phyloP scores from a whole-genome alignment of 805 yeast genomes.

The Zygosaccharomyces kombuchaensis region DNA sequence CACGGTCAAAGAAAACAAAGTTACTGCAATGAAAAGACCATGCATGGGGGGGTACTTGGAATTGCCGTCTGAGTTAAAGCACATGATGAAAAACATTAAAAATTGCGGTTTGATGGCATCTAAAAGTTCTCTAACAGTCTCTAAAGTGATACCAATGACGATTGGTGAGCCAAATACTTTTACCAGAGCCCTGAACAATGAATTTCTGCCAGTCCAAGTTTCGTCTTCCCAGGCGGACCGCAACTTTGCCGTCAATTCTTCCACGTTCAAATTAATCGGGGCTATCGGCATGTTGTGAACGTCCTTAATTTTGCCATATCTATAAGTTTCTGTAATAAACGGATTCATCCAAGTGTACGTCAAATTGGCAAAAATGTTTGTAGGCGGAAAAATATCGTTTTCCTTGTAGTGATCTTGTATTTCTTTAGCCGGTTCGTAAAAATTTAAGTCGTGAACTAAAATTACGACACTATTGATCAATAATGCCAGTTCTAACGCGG shows the following conservation, averaged over 20 bases:
- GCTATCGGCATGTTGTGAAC: constrained; percentile 43
- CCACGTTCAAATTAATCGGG: constrained; percentile 37
- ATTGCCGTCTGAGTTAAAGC: constrained; percentile 36
- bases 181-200: constrained; percentile 35
- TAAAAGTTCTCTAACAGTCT: constrained; percentile 38
- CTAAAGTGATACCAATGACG: constrained; percentile 35
- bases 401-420: constrained; percentile 35
- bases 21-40: constrained; percentile 59
- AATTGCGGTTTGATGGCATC: constrained; percentile 54
- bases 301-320: constrained; percentile 37
- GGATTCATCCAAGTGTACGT: constrained; percentile 49
- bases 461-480: constrained; percentile 34
- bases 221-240: constrained; percentile 37
- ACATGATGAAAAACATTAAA: constrained; percentile 45
- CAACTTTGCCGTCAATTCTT: constrained; percentile 32
- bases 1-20: constrained; percentile 60
- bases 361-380: constrained; percentile 35
- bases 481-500: constrained; percentile 28
- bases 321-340: constrained; percentile 39
- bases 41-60: constrained; percentile 44
- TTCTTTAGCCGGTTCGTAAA: constrained; percentile 38
- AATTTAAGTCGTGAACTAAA: constrained; percentile 38
- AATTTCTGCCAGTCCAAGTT: constrained; percentile 30
- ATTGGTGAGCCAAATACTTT: constrained; percentile 39
- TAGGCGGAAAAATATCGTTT: constrained; percentile 28